Evolutionary conservation across 2,329 filamentous ascomycete species (phyloP).

Genomic region (Aschersonia sp.): DNA sequence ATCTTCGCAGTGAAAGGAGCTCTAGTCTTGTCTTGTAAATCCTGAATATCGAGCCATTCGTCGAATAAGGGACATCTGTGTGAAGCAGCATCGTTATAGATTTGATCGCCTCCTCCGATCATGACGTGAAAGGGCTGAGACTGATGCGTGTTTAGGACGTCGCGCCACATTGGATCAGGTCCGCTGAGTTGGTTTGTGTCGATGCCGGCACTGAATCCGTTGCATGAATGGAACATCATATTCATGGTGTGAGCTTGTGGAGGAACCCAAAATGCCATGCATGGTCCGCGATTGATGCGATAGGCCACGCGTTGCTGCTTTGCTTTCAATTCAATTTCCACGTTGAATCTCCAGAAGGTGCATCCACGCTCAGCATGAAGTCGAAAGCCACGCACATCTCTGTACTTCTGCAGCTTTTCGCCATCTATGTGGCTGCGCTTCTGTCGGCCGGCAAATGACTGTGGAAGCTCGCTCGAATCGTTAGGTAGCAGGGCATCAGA

Average conservation of each 20-base stretch:
- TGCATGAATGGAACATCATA: constrained; percentile 97
- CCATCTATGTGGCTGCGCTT: constrained; percentile 51
- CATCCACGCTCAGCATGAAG: constrained; percentile 75
- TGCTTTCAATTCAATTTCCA: constrained; percentile 74
- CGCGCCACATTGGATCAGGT: constrained; percentile 92
- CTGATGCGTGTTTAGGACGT: constrained; percentile 86
- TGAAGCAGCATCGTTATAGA: constrained; percentile 84
- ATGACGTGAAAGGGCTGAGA: constrained; percentile 92
- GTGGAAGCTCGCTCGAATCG: constrained; percentile 31
- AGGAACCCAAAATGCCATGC: constrained; percentile 90
- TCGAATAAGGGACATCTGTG: constrained; percentile 62
- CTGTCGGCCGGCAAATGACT: constrained; percentile 38
- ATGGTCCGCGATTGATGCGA: constrained; percentile 82
- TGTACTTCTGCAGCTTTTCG: constrained; percentile 67
- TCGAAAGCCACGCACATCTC: constrained; percentile 68
- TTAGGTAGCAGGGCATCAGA: constrained; percentile 28
- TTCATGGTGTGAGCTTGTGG: constrained; percentile 80
- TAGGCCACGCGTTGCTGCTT: constrained; percentile 82
- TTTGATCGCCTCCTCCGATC: constrained; percentile 92
- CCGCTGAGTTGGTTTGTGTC: constrained; percentile 73
- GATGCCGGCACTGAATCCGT: constrained; percentile 76
- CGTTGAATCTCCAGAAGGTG: constrained; percentile 95
- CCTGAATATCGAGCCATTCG: constrained; percentile 72
- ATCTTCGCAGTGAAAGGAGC: constrained; percentile 67
- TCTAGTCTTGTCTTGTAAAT: constrained; percentile 64